Evolutionary conservation across 805 yeast genomes (phyloP).

Genomic region (Starmerella asiatica): DNA sequence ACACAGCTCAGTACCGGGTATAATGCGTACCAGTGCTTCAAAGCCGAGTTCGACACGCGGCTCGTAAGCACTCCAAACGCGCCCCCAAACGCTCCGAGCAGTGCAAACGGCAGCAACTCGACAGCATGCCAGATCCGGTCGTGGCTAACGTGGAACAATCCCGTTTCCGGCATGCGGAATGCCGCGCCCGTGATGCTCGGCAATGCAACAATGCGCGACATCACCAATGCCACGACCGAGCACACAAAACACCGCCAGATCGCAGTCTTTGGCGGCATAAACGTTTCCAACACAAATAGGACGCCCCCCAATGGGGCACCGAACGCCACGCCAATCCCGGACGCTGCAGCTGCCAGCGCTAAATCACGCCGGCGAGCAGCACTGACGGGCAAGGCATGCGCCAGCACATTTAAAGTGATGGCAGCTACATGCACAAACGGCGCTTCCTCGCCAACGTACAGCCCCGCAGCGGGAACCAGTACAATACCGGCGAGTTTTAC

Average conservation of each 20-base stretch:
- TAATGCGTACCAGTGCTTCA: conserved; percentile 7
- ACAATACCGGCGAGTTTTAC: conserved; percentile 46
- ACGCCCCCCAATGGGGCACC: conserved; percentile 85
- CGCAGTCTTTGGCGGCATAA: conserved; percentile 24
- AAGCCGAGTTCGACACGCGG: conserved; percentile 13
- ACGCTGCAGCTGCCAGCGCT: conserved; percentile 61
- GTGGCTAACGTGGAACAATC: conserved; percentile 53
- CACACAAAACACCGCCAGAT: conserved; percentile 79
- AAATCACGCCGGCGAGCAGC: conserved; percentile 41
- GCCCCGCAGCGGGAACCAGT: conserved; percentile 57
- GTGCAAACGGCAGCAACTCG: conserved; percentile 60
- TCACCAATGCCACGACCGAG: conserved; percentile 54
- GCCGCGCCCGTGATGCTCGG: conserved; percentile 24
- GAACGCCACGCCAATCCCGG: conserved; percentile 76
- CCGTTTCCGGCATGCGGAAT: conserved; percentile 35
- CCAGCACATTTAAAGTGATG: conserved; percentile 4
- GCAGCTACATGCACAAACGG: conserved; percentile 69
- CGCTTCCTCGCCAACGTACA: conserved; percentile 80
- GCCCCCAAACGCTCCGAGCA: conserved; percentile 62
- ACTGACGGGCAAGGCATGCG: conserved; percentile 33
- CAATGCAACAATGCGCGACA: conserved; percentile 37
- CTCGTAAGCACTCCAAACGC: conserved; percentile 39
- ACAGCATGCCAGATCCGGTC: conserved; percentile 59
- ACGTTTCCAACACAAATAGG: conserved; percentile 50
- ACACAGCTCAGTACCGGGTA: conserved; percentile 33